Conservation (phyloP, 2,329 filamentous ascomycete genomes). For the Neofusicoccum kwambonambiense region DNA sequence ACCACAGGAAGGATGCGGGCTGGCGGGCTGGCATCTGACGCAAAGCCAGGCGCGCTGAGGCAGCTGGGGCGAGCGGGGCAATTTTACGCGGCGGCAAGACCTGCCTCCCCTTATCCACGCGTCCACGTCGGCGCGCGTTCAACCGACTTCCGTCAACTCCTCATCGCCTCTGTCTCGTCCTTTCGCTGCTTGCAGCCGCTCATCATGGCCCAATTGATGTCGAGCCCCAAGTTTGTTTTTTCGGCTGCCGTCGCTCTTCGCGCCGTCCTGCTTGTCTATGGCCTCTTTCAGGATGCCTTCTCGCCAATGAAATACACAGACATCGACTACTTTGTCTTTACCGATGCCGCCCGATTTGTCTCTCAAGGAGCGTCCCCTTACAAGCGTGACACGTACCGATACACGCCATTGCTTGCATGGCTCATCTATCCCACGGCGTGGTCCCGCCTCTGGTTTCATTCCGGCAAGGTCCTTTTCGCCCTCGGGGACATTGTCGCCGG, state of each 20-base stretch:
- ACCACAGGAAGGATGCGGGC: neutral
- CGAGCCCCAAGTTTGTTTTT: slow-evolving; percentile 39
- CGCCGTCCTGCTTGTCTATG: slow-evolving; percentile 74
- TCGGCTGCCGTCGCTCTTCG: slow-evolving; percentile 62
- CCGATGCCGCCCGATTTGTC: slow-evolving; percentile 82
- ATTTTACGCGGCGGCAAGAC: slow-evolving; percentile 13
- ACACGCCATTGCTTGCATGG: slow-evolving; percentile 93
- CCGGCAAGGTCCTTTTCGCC: slow-evolving; percentile 85
- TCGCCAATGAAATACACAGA: slow-evolving; percentile 97
- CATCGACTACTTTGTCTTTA: slow-evolving; percentile 98
- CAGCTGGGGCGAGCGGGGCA: neutral
- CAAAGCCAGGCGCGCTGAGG: neutral
- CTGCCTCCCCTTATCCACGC: neutral
- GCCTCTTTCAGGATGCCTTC: slow-evolving; percentile 86
- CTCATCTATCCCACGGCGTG: slow-evolving; percentile 77
- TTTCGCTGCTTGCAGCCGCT: neutral
- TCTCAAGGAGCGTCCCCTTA: slow-evolving; percentile 73
- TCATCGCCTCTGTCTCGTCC: neutral
- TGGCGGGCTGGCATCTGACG: slow-evolving; percentile 7
- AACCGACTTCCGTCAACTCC: neutral
- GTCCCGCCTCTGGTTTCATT: slow-evolving; percentile 62
- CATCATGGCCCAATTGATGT: slow-evolving; percentile 32
- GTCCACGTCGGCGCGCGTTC: neutral
- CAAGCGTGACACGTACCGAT: slow-evolving; percentile 88
- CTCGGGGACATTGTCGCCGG: slow-evolving; percentile 80